Base-by-base conservation (phyloP, 75 land plant species). In the Chamaecyparis obtusa region DNA sequence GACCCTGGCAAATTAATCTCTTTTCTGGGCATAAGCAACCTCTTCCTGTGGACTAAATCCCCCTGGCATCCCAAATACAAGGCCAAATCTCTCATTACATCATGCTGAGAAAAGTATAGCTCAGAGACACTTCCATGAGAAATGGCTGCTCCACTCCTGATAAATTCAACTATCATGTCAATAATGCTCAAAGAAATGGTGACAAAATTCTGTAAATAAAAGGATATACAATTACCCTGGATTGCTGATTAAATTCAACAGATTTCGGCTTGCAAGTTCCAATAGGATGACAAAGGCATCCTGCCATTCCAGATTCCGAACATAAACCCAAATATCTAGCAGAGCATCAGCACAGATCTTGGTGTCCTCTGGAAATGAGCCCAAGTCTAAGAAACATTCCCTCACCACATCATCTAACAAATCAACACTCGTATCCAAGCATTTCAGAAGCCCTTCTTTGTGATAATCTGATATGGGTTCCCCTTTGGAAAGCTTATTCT, bases 301-400 rank as follows among this genome's bases (percentile, higher is more conserved):
- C 16, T 87, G 87, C 77, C 89, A 92, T 43, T 90, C 90, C 19
- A 94, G 67, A 15, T 89, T 92, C 33, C 93, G 92, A 1, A 88
- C 57, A 78, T 91, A 91, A 85, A 91, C 88, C 95, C 95, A 94
- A 39, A 94, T 84, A 71, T 89, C 91, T 74, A 94, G 85, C 0
- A 94, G 90, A 0, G 91, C 86, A 87, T 90, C 93, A 24, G 91
- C 90, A 17, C 92, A 91, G 39, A 94, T 91, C 71, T 88, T 93
- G 69, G 86, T 91, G 88, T 93, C 93, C 80, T 93, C 94, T 0
- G 94, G 94, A 85, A 94, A 93, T 14, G 91, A 75, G 3, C 92
- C 94, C 83, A 94, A 86, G 54, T 94, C 95, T 60, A 93, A 83
- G 88, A 93, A 94, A 64, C 95, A 94, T 75, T 93, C 93, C 77